Conservation (phyloP, 169 alveolate species). For the Plasmodium falciparum region DNA sequence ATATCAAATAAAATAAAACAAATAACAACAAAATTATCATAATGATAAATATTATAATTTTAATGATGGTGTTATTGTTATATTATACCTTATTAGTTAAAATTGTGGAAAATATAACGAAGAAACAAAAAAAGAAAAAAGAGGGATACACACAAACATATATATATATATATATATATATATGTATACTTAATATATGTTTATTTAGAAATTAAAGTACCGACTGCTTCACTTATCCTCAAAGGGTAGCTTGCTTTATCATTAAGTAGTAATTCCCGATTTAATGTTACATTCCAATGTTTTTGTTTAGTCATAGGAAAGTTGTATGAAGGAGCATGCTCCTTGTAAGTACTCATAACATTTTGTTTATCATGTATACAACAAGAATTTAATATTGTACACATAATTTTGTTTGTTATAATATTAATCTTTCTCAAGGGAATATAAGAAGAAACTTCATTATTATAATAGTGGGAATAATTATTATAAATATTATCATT, state of each 20-base stretch:
- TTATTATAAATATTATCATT: no score
- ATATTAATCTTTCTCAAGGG: conserved; percentile 17
- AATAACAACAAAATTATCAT: no score
- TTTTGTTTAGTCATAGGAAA: background rate
- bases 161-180: conserved; percentile 1
- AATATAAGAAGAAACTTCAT: background rate
- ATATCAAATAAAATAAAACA: no score
- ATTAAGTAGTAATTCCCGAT: background rate
- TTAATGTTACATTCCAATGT: background rate
- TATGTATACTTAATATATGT: no score
- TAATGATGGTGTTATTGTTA: no score
- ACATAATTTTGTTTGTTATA: conserved; percentile 12
- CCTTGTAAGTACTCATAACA: background rate
- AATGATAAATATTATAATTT: no score
- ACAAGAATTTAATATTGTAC: background rate
- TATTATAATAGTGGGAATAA: no score
- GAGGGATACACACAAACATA: background rate
- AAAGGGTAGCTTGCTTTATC: background rate
- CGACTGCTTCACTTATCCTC: conserved; percentile 6
- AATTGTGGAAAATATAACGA: no score
- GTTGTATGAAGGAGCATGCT: background rate
- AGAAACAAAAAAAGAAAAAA: no score
- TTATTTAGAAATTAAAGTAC: conserved; percentile 3
- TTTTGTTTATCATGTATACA: conserved; percentile 1
- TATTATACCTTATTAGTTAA: no score